Percentiles rank a stretch among this genome's conserved stretches.
Evolutionary conservation across 371 early-diverging fungal genomes (phyloP).

Genomic region (Actinomucor elegans): DNA sequence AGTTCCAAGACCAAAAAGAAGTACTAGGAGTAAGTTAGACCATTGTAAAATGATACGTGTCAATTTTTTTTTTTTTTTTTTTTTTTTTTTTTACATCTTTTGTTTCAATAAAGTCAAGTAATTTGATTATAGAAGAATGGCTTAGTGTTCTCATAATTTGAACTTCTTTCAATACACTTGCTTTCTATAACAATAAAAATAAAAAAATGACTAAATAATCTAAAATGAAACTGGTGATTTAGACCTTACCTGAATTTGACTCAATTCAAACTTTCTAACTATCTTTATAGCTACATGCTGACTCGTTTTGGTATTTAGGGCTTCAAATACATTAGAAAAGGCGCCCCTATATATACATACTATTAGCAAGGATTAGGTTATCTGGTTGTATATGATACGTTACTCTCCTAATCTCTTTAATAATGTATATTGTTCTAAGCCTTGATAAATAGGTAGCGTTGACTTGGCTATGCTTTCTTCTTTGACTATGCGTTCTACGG

Average conservation of each 20-base stretch:
- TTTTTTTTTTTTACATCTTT: constrained; percentile 27
- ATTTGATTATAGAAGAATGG: constrained; percentile 76
- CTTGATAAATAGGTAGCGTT: constrained; percentile 49
- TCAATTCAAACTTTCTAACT: constrained; percentile 66
- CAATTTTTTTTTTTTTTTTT: not conserved
- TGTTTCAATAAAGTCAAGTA: constrained; percentile 66
- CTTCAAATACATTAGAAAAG: constrained; percentile 82
- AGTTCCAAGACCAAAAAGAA: constrained; percentile 87
- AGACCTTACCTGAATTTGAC: constrained; percentile 58
- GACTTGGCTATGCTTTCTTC: constrained; percentile 24
- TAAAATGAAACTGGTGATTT: too few relatives aligned
- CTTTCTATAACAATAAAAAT: constrained; percentile 65
- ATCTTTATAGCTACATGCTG: constrained; percentile 82
- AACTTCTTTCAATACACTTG: constrained; percentile 83
- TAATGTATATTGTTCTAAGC: constrained; percentile 52
- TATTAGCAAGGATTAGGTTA: too few relatives aligned
- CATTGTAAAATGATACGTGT: not conserved
- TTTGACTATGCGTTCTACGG: constrained; percentile 24
- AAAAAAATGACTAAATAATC: too few relatives aligned
- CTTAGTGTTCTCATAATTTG: constrained; percentile 82
- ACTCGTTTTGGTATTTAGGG: constrained; percentile 53
- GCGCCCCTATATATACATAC: constrained; percentile 78
- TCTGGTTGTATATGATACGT: too few relatives aligned
- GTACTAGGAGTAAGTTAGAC: constrained; percentile 22
- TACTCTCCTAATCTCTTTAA: constrained; percentile 71